A percentile compares a stretch with the other conserved stretches of the same genome.
These are phyloP conservation scores for Anisodus tanguticus DNA, from an alignment of 257 asterid genomes.

Conservation along the genomic window DNA sequence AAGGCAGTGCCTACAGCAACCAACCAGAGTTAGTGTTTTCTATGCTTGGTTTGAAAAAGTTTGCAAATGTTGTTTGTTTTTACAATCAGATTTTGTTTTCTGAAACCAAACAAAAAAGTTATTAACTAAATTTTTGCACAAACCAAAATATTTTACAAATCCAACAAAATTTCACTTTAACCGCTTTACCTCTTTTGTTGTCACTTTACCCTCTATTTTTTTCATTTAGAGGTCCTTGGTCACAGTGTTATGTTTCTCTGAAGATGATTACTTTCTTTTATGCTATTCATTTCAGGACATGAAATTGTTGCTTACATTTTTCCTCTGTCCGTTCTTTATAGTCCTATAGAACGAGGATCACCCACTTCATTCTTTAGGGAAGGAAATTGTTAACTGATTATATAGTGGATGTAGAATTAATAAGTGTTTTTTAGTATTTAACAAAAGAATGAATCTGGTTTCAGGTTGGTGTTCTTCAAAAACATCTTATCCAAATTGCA, in stretches of 20 bases:
- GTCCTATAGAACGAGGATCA: too few relatives aligned
- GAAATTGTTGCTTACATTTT: not conserved
- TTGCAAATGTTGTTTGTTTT: not conserved
- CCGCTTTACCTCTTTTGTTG: not conserved
- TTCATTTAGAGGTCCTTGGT: not conserved
- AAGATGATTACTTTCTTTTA: not conserved
- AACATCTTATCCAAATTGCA: not conserved
- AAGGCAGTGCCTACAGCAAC: constrained; percentile 68
- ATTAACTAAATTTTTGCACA: too few relatives aligned
- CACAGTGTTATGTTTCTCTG: not conserved
- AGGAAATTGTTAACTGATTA: not conserved
- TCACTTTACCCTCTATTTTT: not conserved
- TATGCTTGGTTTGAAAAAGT: not conserved
- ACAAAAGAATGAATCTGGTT: not conserved
- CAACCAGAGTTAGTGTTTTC: constrained; percentile 54
- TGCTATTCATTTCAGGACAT: not conserved
- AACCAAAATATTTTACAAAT: too few relatives aligned
- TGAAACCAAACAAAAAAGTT: not conserved
- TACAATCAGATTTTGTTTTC: not conserved
- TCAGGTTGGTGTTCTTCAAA: not conserved
- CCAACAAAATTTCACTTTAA: not conserved
- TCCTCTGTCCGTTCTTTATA: not conserved
- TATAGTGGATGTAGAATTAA: not conserved
- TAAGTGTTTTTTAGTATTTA: not conserved
- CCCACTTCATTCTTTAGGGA: not conserved